These are phyloP conservation scores for Ilex asprella DNA, from an alignment of 257 asterid species.

Conservation along the genomic window DNA sequence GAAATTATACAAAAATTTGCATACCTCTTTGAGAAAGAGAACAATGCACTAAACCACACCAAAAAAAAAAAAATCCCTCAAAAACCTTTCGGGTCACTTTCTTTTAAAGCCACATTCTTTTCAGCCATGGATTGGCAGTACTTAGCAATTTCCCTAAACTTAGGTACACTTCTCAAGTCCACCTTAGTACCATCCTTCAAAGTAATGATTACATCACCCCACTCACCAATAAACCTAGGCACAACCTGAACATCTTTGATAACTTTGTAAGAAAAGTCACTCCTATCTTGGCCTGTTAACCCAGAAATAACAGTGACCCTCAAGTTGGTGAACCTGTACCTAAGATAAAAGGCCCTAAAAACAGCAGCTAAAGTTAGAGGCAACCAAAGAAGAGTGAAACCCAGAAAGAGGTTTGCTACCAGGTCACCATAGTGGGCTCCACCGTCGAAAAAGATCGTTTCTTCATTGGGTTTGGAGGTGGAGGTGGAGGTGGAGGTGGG, in stretches of 20 bases:
- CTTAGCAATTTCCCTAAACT: conserved; percentile 90
- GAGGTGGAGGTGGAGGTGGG: conserved; percentile 25
- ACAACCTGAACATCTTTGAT: conserved; percentile 88
- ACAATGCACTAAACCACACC: background rate
- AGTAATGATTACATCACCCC: conserved; percentile 91
- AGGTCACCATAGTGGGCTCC: conserved; percentile 99
- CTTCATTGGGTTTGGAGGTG: conserved; percentile 36
- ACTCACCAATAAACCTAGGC: conserved; percentile 88
- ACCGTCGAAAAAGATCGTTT: conserved; percentile 77
- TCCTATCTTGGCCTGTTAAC: conserved; percentile 78
- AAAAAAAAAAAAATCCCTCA: conserved; percentile 16
- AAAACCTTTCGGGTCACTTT: conserved; percentile 57
- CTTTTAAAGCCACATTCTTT: conserved; percentile 35
- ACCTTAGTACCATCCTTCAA: conserved; percentile 80
- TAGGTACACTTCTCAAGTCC: conserved; percentile 91
- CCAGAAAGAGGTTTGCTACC: conserved; percentile 70
- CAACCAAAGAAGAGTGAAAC: conserved; percentile 90
- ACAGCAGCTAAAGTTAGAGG: conserved; percentile 84
- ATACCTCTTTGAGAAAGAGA: no score
- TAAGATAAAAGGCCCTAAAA: conserved; percentile 60
- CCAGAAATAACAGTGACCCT: conserved; percentile 91
- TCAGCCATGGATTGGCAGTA: conserved; percentile 73
- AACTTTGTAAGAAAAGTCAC: conserved; percentile 73
- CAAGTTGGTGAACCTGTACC: conserved; percentile 77
- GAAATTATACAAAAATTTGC: no score